Base-by-base conservation (phyloP, 768 basidiomycete genomes). In the Auricularia heimuer region DNA sequence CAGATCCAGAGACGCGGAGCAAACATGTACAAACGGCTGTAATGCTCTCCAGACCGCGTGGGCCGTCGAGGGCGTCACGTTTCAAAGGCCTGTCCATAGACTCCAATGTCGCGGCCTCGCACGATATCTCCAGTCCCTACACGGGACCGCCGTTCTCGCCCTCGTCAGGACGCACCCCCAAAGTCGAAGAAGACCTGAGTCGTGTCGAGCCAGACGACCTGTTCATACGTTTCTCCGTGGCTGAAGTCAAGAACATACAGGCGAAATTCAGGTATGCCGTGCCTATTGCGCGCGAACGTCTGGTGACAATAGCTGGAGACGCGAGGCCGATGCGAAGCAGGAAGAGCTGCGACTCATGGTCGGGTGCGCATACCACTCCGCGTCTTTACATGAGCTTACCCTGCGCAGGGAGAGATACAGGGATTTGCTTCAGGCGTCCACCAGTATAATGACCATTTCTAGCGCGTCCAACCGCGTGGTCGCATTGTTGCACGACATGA, bases 321-420 rank as follows among this genome's bases (percentile, higher is more conserved):
- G 81, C 16, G 92, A 93, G 77, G 92, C 91, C 0, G 89, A 92
- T 71, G 87, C 85, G 54, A 93, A 94, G 74, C 89, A 92, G 70
- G 89, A 93, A 73, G 92, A 94, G 71, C 81, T 94, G 54, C 82
- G 92, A 70, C 79, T 90, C 56, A 94, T 93, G 92, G 92, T 94
- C 76, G 92, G 92, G 92, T 94, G 78, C 83, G 92, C 87, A 68
- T 8, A 16, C 10, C 34, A 54, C 65, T 39, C 61, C 65, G 18
- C 65, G 18, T 44, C 54, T 58, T 39, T 11, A 33, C 58, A 44
- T 63, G 75, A 67, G 70, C 73, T 76, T 76, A 70, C 73, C 73
- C 77, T 85, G 83, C 71, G 74, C 75, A 94, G 92, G 76, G 92
- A 93, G 85, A 86, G 91, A 69, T 94, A 94, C 75, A 86, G 92